A percentile compares a stretch with the other conserved stretches of the same genome.
phyloP scores from a whole-genome alignment of 371 early-diverging fungal species.

The Mortierella sp. region DNA sequence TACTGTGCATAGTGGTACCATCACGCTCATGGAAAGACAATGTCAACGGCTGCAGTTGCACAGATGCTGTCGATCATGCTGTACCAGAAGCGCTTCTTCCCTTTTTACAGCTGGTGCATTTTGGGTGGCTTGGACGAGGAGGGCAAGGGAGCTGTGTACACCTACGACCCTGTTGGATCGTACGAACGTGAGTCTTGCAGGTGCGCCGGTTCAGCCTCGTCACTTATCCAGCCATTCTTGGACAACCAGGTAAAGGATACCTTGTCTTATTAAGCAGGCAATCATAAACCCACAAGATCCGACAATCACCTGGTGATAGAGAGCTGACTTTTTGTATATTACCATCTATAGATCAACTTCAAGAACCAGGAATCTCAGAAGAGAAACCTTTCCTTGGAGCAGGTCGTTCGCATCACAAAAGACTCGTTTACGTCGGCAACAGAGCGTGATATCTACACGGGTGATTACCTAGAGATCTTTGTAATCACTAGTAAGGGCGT shows the following conservation, averaged over 20 bases:
- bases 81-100: slow-evolving; percentile 98
- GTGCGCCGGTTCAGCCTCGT: slow-evolving; percentile 92
- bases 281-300: too few species aligned
- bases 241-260: slow-evolving; percentile 89
- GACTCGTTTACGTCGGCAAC: slow-evolving; percentile 99
- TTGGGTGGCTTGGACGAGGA: slow-evolving; percentile 94
- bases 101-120: slow-evolving; percentile 95
- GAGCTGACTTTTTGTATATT: neutral
- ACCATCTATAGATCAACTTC: slow-evolving; percentile 35
- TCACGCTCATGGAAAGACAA: slow-evolving; percentile 91
- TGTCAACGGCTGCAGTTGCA: slow-evolving; percentile 90
- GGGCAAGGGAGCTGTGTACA: slow-evolving; percentile 92
- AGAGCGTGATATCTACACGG: slow-evolving; percentile 99
- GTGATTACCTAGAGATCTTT: slow-evolving; percentile 97
- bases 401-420: slow-evolving; percentile 86
- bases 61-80: slow-evolving; percentile 96
- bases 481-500: slow-evolving; percentile 88
- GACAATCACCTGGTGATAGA: too few species aligned
- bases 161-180: slow-evolving; percentile 98
- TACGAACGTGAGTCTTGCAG: slow-evolving; percentile 86
- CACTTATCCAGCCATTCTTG: slow-evolving; percentile 98
- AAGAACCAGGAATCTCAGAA: slow-evolving; percentile 71
- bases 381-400: slow-evolving; percentile 66
- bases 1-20: slow-evolving; percentile 79
- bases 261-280: neutral